These are phyloP conservation scores for Neophaeococcomyces aloes DNA, from an alignment of 2,329 filamentous ascomycete species.

Conservation along the genomic window DNA sequence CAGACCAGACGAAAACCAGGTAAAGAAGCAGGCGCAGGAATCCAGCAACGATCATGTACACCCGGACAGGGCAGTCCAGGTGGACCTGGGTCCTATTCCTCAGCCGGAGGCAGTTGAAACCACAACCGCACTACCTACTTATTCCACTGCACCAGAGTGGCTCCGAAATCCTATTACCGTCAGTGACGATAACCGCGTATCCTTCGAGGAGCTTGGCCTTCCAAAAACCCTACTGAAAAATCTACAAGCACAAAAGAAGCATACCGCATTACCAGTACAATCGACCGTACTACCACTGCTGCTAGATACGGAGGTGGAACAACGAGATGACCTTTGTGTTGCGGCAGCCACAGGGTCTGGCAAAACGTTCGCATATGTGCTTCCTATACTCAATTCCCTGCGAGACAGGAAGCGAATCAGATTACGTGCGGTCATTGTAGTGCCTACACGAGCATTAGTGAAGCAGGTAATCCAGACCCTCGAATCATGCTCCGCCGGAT, in stretches of 20 bases:
- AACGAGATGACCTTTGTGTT: conserved; percentile 70
- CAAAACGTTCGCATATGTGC: conserved; percentile 83
- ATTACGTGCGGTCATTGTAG: conserved; percentile 69
- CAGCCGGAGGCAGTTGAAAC: conserved; percentile 52
- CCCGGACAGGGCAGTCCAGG: conserved; percentile 10
- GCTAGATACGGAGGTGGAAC: conserved; percentile 51
- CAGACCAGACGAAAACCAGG: conserved; percentile 1
- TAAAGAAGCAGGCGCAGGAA: conserved; percentile 13
- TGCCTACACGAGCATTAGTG: conserved; percentile 85
- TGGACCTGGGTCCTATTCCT: conserved; percentile 66
- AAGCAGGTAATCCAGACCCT: conserved; percentile 72
- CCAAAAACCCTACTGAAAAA: conserved; percentile 49
- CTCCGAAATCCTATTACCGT: conserved; percentile 50
- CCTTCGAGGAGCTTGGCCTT: conserved; percentile 58
- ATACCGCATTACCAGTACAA: conserved; percentile 67
- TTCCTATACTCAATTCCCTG: conserved; percentile 73
- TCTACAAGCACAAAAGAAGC: conserved; percentile 59
- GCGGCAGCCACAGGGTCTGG: conserved; percentile 92
- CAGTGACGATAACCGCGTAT: conserved; percentile 46
- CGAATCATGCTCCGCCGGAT: conserved; percentile 61
- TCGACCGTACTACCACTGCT: conserved; percentile 70
- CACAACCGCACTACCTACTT: conserved; percentile 51
- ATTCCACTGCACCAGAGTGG: conserved; percentile 72
- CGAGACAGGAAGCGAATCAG: conserved; percentile 53
- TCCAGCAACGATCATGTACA: conserved; percentile 17